Evolutionary conservation across 176 grass and related monocot genomes (phyloP), one percentile per base, ranked within the genome.

Genomic region (Musa acuminata): DNA sequence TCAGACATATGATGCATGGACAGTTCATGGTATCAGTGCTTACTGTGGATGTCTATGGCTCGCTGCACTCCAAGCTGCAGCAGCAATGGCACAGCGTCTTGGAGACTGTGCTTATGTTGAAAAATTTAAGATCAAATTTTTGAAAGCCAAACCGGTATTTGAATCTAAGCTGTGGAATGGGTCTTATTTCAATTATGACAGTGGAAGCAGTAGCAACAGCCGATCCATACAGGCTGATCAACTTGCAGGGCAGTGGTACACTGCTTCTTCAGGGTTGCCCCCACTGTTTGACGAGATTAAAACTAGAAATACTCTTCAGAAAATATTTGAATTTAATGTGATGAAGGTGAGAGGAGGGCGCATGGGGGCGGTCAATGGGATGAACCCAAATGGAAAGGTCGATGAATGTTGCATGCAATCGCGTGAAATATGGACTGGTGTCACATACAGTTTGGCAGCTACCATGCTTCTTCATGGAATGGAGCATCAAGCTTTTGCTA

Each of bases 1-100:
- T 88, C 93, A 97, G 82, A 97, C 93, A 17, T 97, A 97, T 17
- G 93, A 97, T 88, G 82, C 93, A 51, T 97, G 90, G 93, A 97
- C 87, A 29, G 93, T 97, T 79, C 89, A 73, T 29, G 93, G 93
- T 72, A 81, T 90, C 62, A 92, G 89, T 81, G 93, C 93, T 1
- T 97, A 97, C 25, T 97, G 85, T 67, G 93, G 93, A 74, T 92
- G 93, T 75, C 87, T 97, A 52, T 97, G 93, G 93, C 89, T 97
- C 67, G 89, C 90, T 55, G 79, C 93, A 75, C 89, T 97, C 66
- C 90, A 97, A 87, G 90, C 93, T 23, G 89, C 87, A 64, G 93
- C 87, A 0, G 84, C 93, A 75, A 83, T 97, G 77, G 90, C 87
- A 24, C 83, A 87, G 49, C 86, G 71, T 20, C 93, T 97, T 55